Evolutionary conservation across 495 filamentous ascomycete species (phyloP).

Genomic region (Aspergillus heteromorphus): DNA sequence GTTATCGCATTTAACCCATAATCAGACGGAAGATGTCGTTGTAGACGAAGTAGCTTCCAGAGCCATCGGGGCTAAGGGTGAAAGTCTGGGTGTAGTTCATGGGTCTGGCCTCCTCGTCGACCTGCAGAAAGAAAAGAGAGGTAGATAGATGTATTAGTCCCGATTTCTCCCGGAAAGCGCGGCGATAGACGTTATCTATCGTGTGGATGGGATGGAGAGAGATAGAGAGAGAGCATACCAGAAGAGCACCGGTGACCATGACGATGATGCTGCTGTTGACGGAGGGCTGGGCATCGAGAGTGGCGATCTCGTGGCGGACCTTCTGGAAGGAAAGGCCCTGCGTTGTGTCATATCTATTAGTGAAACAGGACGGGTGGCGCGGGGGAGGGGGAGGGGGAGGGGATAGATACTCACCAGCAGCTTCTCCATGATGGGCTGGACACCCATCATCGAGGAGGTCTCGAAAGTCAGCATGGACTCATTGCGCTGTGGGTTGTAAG

Average conservation of each 20-base stretch:
- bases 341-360: constrained; percentile 5
- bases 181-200: too few species aligned
- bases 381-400: too few species aligned
- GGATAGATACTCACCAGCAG: constrained; percentile 51
- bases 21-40: constrained; percentile 91
- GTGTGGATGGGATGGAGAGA: too few species aligned
- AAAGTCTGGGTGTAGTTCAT: constrained; percentile 86
- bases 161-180: too few species aligned
- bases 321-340: constrained; percentile 67
- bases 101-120: constrained; percentile 72
- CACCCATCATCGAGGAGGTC: constrained; percentile 53
- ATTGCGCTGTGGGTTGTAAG: constrained; percentile 53
- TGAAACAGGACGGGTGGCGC: too few species aligned
- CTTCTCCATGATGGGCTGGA: constrained; percentile 64
- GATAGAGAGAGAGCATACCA: constrained; percentile 57
- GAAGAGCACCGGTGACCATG: constrained; percentile 74
- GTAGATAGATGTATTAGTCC: too few species aligned
- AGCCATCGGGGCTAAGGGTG: constrained; percentile 66
- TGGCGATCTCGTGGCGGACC: constrained; percentile 63
- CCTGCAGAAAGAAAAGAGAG: constrained; percentile 52
- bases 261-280: constrained; percentile 66
- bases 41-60: constrained; percentile 72
- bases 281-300: constrained; percentile 72
- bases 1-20: constrained; percentile 37
- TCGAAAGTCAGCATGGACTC: constrained; percentile 95